Evolutionary conservation across 768 basidiomycete genomes (phyloP).

Genomic region (Boletus speciosus): DNA sequence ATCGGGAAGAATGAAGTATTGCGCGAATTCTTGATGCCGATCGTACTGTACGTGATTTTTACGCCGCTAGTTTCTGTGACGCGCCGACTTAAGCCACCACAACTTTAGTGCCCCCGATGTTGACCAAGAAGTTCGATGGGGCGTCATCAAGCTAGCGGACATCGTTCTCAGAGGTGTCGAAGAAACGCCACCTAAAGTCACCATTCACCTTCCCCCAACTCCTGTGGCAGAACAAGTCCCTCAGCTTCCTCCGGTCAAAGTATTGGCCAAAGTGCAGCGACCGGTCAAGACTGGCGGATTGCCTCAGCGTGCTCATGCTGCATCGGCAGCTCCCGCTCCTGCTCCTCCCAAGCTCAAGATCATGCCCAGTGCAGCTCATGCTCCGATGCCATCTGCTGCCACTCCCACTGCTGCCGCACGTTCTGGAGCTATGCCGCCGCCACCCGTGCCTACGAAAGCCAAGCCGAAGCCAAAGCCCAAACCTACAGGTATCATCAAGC

Average conservation of each 20-base stretch:
- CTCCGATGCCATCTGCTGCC: slow-evolving; percentile 16
- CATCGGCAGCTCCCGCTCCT: slow-evolving; percentile 27
- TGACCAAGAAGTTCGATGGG: slow-evolving; percentile 90
- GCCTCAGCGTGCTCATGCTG: slow-evolving; percentile 28
- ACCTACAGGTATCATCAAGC: slow-evolving; percentile 29
- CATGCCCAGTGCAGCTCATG: slow-evolving; percentile 19
- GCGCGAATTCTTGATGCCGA: slow-evolving; percentile 77
- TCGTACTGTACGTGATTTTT: slow-evolving; percentile 60
- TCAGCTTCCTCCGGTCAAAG: slow-evolving; percentile 52
- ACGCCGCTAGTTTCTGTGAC: slow-evolving; percentile 1
- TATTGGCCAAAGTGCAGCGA: slow-evolving; percentile 38
- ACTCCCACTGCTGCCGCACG: slow-evolving; percentile 10
- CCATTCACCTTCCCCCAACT: slow-evolving; percentile 74
- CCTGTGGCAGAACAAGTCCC: slow-evolving; percentile 64
- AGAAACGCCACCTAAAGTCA: slow-evolving; percentile 84
- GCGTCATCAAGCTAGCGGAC: slow-evolving; percentile 87
- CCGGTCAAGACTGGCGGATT: slow-evolving; percentile 35
- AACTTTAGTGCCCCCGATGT: slow-evolving; percentile 61
- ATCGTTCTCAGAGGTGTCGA: slow-evolving; percentile 78
- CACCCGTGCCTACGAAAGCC: slow-evolving; percentile 27
- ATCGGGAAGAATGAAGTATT: slow-evolving; percentile 77
- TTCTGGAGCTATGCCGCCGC: slow-evolving; percentile 26
- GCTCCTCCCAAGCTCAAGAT: slow-evolving; percentile 56
- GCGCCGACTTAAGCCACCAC: not conserved
- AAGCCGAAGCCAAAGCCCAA: slow-evolving; percentile 28